Conservation (phyloP, 2,329 filamentous ascomycete genomes). For the Colletotrichum chlorophyti region DNA sequence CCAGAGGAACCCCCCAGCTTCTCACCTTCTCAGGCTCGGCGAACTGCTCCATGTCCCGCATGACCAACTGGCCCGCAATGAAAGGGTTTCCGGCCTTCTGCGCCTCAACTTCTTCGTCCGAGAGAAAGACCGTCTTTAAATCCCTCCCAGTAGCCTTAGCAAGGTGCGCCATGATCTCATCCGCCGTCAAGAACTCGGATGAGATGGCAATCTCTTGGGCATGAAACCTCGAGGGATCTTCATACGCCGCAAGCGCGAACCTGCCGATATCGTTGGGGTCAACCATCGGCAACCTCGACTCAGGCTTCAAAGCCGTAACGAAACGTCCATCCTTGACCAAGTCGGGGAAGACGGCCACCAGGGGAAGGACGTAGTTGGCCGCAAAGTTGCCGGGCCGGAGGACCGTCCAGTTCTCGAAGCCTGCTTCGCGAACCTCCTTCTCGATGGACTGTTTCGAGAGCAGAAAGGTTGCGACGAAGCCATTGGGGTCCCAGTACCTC, state of each 20-base stretch:
- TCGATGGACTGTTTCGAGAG: constrained; percentile 51
- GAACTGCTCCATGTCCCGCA: constrained; percentile 42
- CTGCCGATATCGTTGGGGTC: constrained; percentile 55
- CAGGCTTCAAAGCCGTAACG: constrained; percentile 40
- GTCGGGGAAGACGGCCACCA: constrained; percentile 46
- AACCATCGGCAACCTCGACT: constrained; percentile 48
- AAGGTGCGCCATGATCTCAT: constrained; percentile 45
- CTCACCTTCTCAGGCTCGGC: constrained; percentile 43
- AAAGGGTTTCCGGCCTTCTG: constrained; percentile 45
- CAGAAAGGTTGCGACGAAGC: constrained; percentile 38
- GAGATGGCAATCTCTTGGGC: constrained; percentile 47
- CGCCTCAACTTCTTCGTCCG: constrained; percentile 47
- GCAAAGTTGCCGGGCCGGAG: constrained; percentile 59
- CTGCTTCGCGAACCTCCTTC: constrained; percentile 39
- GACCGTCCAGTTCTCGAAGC: constrained; percentile 53
- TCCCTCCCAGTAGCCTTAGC: constrained; percentile 40
- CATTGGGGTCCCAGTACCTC: constrained; percentile 34
- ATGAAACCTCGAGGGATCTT: constrained; percentile 48
- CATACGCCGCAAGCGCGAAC: constrained; percentile 51
- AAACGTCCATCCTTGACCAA: constrained; percentile 46
- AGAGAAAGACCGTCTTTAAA: constrained; percentile 45
- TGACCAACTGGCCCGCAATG: constrained; percentile 43
- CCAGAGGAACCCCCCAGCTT: constrained; percentile 47
- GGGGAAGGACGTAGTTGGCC: constrained; percentile 54
- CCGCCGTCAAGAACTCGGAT: constrained; percentile 45